Evolutionary conservation across 148 eudicot genomes (phyloP), one percentile per base, ranked within the genome.

Genomic region (Suaeda aralocaspica): DNA sequence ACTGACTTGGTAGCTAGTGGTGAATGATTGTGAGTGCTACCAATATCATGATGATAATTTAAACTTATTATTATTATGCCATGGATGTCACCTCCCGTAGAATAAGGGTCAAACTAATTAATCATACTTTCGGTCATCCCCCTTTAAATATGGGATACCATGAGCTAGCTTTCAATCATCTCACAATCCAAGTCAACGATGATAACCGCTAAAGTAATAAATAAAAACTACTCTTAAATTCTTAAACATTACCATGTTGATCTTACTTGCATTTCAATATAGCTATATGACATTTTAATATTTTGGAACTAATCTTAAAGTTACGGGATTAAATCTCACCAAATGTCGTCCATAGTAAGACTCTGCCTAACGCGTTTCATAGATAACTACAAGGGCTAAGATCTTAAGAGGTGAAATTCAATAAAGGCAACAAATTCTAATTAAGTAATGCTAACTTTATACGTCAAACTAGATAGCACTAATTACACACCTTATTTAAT

Each of bases 101-200:
- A 64, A 64, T 53, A 64, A 72, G 76, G 69, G 69, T 72, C 69
- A 72, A 72, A 72, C 62, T 26, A 62, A 65, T 21, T 41, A 19
- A 72, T 41, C 69, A 55, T 30, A 41, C 61, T 53, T 25, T 41
- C 55, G 72, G 62, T 63, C 24, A 55, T 12, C 25, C 14, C 44
- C 41, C 33, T 53, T 48, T 34, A 24, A 24, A 5, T 31, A 22
- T 12, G 21, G 34, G 8, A 30, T 18, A 8, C 0, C 18, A 10
- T 29, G 36, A 33, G 2, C 18, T 21, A 46, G 14, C 52, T 31
- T n/a, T 7, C 51, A 21, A 68, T 21, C 33, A 34, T 52, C 24
- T 29, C 13, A 46, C 4, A 5, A 52, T 18, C 24, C 56, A 53
- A 53, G 69, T 72, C 76, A 64, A 64, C 53, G 53, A 48, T 59